phyloP scores from a whole-genome alignment of 1,284 basidiomycete species.

The Jaminaea rosea region DNA sequence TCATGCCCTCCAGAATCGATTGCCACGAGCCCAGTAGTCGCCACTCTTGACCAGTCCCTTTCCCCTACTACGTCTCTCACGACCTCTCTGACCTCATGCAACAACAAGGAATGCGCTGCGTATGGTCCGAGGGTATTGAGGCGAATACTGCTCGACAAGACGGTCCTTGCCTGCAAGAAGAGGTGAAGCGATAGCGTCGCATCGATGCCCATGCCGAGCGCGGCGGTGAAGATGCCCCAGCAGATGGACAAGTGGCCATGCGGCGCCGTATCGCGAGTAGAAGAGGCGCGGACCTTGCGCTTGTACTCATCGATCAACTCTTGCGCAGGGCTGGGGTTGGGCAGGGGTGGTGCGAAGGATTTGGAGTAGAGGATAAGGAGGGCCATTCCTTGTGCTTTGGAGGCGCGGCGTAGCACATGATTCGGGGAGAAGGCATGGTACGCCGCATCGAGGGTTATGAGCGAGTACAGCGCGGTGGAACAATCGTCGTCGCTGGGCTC shows the following conservation, averaged over 20 bases:
- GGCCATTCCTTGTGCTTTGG: constrained; percentile 82
- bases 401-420: constrained; percentile 76
- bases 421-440: constrained; percentile 82
- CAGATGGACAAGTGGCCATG: constrained; percentile 79
- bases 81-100: constrained; percentile 56
- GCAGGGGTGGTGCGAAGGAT: constrained; percentile 53
- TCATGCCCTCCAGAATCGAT: background rate
- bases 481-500: background rate
- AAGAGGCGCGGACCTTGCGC: no score
- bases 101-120: constrained; percentile 73
- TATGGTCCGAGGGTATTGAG: constrained; percentile 90
- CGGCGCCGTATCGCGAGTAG: no score
- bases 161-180: constrained; percentile 79
- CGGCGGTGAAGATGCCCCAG: constrained; percentile 75
- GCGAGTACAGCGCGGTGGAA: background rate
- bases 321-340: no score
- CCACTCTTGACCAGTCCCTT: constrained; percentile 2
- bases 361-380: constrained; percentile 78
- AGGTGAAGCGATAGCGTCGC: constrained; percentile 66
- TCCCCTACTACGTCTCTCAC: constrained; percentile 10
- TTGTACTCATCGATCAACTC: no score
- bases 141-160: constrained; percentile 82
- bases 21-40: background rate
- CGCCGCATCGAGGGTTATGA: constrained; percentile 57
- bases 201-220: constrained; percentile 67